phyloP scores from a whole-genome alignment of 768 basidiomycete genomes.

The Suillus sp. region DNA sequence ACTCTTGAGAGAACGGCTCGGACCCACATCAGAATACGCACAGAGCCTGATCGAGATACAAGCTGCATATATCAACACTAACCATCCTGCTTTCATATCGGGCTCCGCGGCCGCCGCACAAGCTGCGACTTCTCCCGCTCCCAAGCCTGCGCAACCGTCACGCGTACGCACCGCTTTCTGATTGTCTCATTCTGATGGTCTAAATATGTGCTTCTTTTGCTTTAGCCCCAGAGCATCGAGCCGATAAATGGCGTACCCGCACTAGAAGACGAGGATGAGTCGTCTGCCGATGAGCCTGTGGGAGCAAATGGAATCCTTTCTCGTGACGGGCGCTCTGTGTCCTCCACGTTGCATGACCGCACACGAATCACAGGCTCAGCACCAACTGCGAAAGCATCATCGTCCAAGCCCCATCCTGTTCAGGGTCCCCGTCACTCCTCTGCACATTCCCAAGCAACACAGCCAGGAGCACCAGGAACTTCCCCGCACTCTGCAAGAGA shows the following conservation, averaged over 20 bases:
- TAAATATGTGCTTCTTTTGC: conserved; percentile 18
- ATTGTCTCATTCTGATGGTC: conserved; percentile 18
- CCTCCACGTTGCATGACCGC: conserved; percentile 77
- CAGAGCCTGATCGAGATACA: conserved; percentile 96
- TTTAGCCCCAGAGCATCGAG: conserved; percentile 66
- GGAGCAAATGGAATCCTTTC: conserved; percentile 55
- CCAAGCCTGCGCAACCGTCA: conserved; percentile 47
- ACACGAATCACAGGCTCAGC: conserved; percentile 49
- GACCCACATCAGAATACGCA: conserved; percentile 96
- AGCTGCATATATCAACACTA: conserved; percentile 99
- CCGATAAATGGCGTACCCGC: conserved; percentile 54
- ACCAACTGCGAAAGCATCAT: conserved; percentile 27
- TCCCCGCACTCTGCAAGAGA: conserved; percentile 71
- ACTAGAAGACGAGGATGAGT: conserved; percentile 66
- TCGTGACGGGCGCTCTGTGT: conserved; percentile 69
- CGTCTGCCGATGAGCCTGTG: conserved; percentile 56
- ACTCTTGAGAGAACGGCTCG: conserved; percentile 89
- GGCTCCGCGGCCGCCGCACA: conserved; percentile 69
- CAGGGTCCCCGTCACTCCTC: conserved; percentile 39
- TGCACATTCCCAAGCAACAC: conserved; percentile 38
- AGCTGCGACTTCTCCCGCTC: conserved; percentile 42
- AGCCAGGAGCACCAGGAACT: conserved; percentile 35
- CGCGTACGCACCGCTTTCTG: conserved; percentile 47
- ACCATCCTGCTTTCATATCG: conserved; percentile 92
- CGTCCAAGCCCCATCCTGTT: conserved; percentile 30